phyloP scores from a whole-genome alignment of 495 filamentous ascomycete genomes.

The Beverwykella pulmonaria region DNA sequence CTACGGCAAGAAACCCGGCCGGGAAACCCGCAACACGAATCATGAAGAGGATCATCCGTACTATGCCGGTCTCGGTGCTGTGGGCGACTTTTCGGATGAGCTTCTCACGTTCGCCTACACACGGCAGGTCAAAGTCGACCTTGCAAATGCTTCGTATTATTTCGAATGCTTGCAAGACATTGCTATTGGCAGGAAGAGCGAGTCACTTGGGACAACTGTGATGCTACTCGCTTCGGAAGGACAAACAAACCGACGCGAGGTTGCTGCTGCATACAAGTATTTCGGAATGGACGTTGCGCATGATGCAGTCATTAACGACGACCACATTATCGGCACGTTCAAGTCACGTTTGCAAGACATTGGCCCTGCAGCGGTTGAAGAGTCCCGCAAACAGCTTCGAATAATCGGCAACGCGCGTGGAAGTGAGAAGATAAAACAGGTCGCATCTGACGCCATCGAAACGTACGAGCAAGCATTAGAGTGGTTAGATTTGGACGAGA shows the following conservation, averaged over 20 bases:
- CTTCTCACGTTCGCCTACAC: slow-evolving; percentile 56
- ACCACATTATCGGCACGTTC: slow-evolving; percentile 61
- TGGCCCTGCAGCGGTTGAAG: slow-evolving; percentile 50
- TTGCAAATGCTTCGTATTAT: slow-evolving; percentile 49
- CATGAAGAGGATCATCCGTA: slow-evolving; percentile 44
- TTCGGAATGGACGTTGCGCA: slow-evolving; percentile 52
- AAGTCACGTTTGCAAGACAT: slow-evolving; percentile 55
- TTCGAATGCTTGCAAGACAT: slow-evolving; percentile 54
- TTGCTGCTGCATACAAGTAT: slow-evolving; percentile 55
- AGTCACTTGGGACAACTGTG: slow-evolving; percentile 46
- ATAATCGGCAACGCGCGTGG: slow-evolving; percentile 57
- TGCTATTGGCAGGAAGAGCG: slow-evolving; percentile 47
- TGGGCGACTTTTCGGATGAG: slow-evolving; percentile 54
- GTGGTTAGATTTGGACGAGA: slow-evolving; percentile 57
- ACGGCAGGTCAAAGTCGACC: slow-evolving; percentile 48
- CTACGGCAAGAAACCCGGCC: slow-evolving; percentile 42
- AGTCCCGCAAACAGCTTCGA: slow-evolving; percentile 57
- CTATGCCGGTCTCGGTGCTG: slow-evolving; percentile 52
- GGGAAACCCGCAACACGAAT: slow-evolving; percentile 2
- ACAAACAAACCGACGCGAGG: slow-evolving; percentile 46
- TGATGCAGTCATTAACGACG: slow-evolving; percentile 52
- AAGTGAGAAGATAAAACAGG: slow-evolving; percentile 58
- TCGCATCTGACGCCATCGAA: slow-evolving; percentile 60
- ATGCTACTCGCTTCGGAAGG: slow-evolving; percentile 50
- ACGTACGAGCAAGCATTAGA: slow-evolving; percentile 64